Conservation (phyloP, 2,329 filamentous ascomycete genomes). For the Penicillium hordei region DNA sequence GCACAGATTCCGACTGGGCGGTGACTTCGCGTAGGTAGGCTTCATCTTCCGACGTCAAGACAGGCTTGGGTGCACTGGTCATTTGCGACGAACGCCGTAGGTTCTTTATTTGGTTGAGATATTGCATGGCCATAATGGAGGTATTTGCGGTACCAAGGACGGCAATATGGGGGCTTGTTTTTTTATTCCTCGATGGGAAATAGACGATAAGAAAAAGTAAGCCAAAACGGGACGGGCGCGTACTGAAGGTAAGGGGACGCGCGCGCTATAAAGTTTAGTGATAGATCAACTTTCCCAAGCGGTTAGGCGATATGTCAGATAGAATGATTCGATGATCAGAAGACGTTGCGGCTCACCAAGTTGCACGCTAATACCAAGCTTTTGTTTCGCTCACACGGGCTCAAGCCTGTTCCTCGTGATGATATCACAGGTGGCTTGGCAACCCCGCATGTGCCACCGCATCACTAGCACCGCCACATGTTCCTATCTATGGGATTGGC, state of each 20-base stretch:
- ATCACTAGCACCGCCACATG: not conserved
- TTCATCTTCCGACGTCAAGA: conserved; percentile 63
- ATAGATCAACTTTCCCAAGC: conserved; percentile 17
- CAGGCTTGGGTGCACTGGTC: conserved; percentile 38
- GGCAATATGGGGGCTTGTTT: not conserved
- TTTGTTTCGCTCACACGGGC: not conserved
- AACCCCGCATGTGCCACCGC: conserved; percentile 15
- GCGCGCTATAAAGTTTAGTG: conserved; percentile 7
- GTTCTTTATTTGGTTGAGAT: conserved; percentile 45
- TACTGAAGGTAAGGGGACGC: conserved; percentile 16
- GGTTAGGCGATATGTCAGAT: not conserved
- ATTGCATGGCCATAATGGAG: conserved; percentile 37
- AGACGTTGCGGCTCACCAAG: not conserved
- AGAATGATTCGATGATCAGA: not conserved
- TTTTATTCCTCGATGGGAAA: not conserved
- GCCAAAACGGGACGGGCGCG: conserved; percentile 17
- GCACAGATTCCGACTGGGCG: conserved; percentile 39
- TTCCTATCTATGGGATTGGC: not conserved
- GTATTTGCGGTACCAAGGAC: not conserved
- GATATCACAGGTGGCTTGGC: conserved; percentile 24
- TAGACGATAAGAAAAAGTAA: not conserved
- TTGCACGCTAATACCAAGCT: not conserved
- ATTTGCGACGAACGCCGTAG: conserved; percentile 37
- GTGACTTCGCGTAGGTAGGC: conserved; percentile 56
- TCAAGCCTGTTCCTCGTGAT: conserved; percentile 8